A percentile compares a stretch with the other conserved stretches of the same genome.
Conservation (phyloP, 371 early-diverging fungal genomes). For the Catenaria anguillulae region DNA sequence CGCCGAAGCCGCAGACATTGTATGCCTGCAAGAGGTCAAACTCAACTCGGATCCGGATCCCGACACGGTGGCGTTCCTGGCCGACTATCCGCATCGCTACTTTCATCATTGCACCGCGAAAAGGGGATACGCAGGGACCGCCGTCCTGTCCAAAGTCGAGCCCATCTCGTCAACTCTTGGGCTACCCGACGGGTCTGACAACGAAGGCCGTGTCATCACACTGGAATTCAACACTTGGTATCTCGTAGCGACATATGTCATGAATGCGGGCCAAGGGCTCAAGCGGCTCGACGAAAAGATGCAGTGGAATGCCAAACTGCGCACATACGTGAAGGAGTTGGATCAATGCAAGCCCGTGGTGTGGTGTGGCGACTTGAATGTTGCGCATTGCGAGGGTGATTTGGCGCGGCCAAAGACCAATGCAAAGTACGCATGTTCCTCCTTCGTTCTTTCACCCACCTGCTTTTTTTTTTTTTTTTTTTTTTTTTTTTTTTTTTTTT, state of each 20-base stretch:
- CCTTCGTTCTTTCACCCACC: too few relatives aligned
- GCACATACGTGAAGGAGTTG: slow-evolving; percentile 44
- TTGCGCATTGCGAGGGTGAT: slow-evolving; percentile 67
- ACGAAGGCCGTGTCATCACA: slow-evolving; percentile 60
- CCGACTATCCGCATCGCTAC: slow-evolving; percentile 48
- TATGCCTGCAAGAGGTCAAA: slow-evolving; percentile 80
- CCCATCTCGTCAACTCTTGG: slow-evolving; percentile 51
- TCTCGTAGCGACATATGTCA: slow-evolving; percentile 63
- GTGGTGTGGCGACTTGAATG: slow-evolving; percentile 82
- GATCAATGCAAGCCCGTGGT: slow-evolving; percentile 52
- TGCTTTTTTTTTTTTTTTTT: too few relatives aligned
- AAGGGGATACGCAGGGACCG: slow-evolving; percentile 41
- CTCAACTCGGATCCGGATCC: slow-evolving; percentile 22
- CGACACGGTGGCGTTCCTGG: background rate
- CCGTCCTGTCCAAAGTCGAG: slow-evolving; percentile 58
- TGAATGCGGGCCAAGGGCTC: slow-evolving; percentile 64
- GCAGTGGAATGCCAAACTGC: slow-evolving; percentile 52
- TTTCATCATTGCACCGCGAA: slow-evolving; percentile 17
- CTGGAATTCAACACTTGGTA: slow-evolving; percentile 47
- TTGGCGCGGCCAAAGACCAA: slow-evolving; percentile 68
- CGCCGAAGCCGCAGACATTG: slow-evolving; percentile 68
- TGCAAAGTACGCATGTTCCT: slow-evolving; percentile 28
- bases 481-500: too few relatives aligned
- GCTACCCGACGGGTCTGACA: slow-evolving; percentile 31
- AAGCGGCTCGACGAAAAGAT: slow-evolving; percentile 44